Conservation (phyloP, 768 basidiomycete genomes). For the Tricholoma sp. region DNA sequence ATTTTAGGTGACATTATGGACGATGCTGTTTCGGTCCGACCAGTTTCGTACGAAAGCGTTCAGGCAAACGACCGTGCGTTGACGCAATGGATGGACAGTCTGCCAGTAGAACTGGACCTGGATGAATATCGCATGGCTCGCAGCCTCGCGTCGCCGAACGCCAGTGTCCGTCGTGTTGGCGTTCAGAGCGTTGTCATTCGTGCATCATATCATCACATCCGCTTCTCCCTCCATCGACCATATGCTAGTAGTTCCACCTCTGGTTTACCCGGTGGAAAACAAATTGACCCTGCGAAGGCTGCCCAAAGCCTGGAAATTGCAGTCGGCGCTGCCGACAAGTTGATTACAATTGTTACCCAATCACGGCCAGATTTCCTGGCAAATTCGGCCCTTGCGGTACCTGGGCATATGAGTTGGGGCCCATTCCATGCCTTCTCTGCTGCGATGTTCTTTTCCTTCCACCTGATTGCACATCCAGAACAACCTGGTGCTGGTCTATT, state of each 20-base stretch:
- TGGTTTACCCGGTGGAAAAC: constrained; percentile 19
- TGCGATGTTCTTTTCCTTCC: constrained; percentile 90
- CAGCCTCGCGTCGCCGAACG: constrained; percentile 59
- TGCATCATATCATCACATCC: constrained; percentile 74
- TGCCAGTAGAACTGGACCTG: constrained; percentile 68
- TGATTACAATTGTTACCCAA: constrained; percentile 74
- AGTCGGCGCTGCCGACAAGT: constrained; percentile 68
- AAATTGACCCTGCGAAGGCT: constrained; percentile 36
- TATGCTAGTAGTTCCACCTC: constrained; percentile 45
- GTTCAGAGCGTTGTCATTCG: constrained; percentile 81
- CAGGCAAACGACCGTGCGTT: constrained; percentile 68
- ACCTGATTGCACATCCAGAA: constrained; percentile 74
- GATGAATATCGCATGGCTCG: constrained; percentile 74
- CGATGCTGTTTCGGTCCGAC: constrained; percentile 73
- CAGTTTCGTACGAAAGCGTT: constrained; percentile 72
- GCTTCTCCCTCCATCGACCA: constrained; percentile 79
- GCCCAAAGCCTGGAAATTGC: constrained; percentile 68
- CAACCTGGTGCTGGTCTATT: constrained; percentile 75
- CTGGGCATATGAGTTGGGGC: constrained; percentile 80
- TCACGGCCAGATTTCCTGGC: constrained; percentile 72
- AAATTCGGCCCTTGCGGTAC: constrained; percentile 63
- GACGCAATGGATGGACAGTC: constrained; percentile 69
- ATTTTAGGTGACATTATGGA: constrained; percentile 84
- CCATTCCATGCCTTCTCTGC: constrained; percentile 83
- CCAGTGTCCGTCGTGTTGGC: constrained; percentile 57